These are phyloP conservation scores for Komagataella populi DNA, from an alignment of 805 yeast genomes.

Conservation along the genomic window DNA sequence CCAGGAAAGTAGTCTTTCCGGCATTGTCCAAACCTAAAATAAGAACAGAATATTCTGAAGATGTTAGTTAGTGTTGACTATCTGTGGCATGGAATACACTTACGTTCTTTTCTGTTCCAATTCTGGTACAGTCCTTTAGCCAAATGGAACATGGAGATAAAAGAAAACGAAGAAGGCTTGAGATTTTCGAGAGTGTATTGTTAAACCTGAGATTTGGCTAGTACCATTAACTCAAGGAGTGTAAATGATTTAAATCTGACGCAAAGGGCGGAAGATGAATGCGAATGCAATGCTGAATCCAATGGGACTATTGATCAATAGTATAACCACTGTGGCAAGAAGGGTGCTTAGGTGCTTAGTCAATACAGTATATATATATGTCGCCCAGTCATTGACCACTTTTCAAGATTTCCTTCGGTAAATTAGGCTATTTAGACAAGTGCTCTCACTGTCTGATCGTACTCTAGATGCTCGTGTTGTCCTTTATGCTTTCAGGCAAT, in stretches of 20 bases:
- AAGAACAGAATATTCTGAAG: conserved; percentile 52
- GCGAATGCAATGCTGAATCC: no score
- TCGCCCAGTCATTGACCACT: no score
- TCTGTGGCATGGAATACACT: conserved; percentile 4
- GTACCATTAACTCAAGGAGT: neutral
- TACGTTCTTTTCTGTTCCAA: conserved; percentile 42
- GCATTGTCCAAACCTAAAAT: conserved; percentile 91
- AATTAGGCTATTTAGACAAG: no score
- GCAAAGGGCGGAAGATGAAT: neutral
- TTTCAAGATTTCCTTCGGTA: no score
- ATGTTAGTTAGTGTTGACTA: neutral
- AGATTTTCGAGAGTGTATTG: neutral
- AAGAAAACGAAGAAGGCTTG: neutral
- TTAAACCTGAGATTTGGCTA: neutral
- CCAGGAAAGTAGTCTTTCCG: conserved; percentile 80
- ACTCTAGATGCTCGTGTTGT: no score
- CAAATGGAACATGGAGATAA: conserved; percentile 46
- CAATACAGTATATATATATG: no score
- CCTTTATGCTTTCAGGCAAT: no score
- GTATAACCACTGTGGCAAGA: no score
- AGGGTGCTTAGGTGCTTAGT: no score
- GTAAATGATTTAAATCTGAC: neutral
- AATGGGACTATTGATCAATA: no score
- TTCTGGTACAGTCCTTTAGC: conserved; percentile 46
- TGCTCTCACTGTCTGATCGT: no score